Percentiles rank a stretch among this genome's conserved stretches.
phyloP scores from a whole-genome alignment of 805 yeast genomes.

The Ogataea allantospora region DNA sequence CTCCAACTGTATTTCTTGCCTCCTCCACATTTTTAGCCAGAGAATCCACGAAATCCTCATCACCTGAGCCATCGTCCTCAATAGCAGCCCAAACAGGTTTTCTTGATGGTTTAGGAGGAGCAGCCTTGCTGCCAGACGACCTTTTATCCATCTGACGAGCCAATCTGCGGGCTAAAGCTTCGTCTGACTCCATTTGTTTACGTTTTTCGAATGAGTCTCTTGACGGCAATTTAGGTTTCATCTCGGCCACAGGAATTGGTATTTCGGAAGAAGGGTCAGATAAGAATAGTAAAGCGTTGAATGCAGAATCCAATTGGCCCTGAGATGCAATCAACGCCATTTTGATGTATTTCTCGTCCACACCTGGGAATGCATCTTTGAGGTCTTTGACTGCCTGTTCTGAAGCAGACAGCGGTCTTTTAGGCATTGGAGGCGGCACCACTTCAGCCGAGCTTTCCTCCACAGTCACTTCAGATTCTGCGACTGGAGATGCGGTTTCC shows the following conservation, averaged over 20 bases:
- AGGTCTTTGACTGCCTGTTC: slow-evolving; percentile 56
- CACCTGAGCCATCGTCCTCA: slow-evolving; percentile 29
- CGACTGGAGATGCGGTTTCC: neutral
- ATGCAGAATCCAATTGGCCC: slow-evolving; percentile 80
- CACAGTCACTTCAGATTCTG: slow-evolving; percentile 1
- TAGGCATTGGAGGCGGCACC: slow-evolving; percentile 47
- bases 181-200: slow-evolving; percentile 50
- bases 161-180: slow-evolving; percentile 73
- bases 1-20: slow-evolving; percentile 69
- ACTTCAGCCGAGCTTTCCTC: neutral
- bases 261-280: slow-evolving; percentile 69
- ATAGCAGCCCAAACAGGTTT: slow-evolving; percentile 24
- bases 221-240: slow-evolving; percentile 33
- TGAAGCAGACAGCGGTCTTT: slow-evolving; percentile 63
- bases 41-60: slow-evolving; percentile 53
- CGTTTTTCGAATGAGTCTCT: slow-evolving; percentile 34
- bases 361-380: slow-evolving; percentile 80
- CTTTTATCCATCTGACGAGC: slow-evolving; percentile 56
- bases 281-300: slow-evolving; percentile 77
- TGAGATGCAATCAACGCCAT: slow-evolving; percentile 84
- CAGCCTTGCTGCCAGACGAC: slow-evolving; percentile 5
- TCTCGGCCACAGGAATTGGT: slow-evolving; percentile 42
- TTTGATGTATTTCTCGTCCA: slow-evolving; percentile 67
- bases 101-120: slow-evolving; percentile 30
- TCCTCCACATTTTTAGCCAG: slow-evolving; percentile 77